Base-by-base conservation (phyloP, 495 filamentous ascomycete genomes). In the Lophium mytilinum region DNA sequence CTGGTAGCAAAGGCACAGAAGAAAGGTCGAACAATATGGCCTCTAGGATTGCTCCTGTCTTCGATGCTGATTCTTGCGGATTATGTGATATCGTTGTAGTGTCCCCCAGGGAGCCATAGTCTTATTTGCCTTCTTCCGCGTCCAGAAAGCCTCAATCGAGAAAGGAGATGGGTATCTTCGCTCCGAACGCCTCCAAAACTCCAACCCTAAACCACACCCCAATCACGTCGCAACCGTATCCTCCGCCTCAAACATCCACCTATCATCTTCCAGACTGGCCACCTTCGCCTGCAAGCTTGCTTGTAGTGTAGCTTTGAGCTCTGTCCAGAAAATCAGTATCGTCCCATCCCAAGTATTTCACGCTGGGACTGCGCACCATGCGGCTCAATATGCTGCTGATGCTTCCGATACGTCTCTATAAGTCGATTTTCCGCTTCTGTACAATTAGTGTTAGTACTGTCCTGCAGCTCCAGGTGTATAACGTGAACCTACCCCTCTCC, bases 211-310 rank as follows among this genome's bases (percentile, higher is more conserved):
- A 48, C 4, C 18, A 30, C 21, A 14, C 33, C 4, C 8, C 21
- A 3, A 52, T 52, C 33, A 52, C 19, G 34, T 30, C 21, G 50
- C 18, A 36, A 37, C 24, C 33, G 50, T 11, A 40, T 80, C 76
- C 63, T 91, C 89, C 2, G 78, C 76, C 69, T 92, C 89, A 68
- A 82, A 93, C 80, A 94, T 90, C 90, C 90, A 95, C 60, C 85
- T 89, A 57, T 95, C 90, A 45, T 93, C 87, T 21, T 85, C 77
- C 54, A 94, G 66, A 3, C 83, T 79, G 0, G 84, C 82, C 9
- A 84, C 83, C 60, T 90, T 87, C 24, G 79, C 79, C 63, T 78
- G 76, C 43, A 92, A 74, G 64, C 83, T 88, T 15, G 82, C 78
- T 59, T 82, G 80, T 50, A 91, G 78, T 1, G 83, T 78, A 56